Conservation (phyloP, 257 asterid genomes). For the Parsonsia alboflavescens region DNA sequence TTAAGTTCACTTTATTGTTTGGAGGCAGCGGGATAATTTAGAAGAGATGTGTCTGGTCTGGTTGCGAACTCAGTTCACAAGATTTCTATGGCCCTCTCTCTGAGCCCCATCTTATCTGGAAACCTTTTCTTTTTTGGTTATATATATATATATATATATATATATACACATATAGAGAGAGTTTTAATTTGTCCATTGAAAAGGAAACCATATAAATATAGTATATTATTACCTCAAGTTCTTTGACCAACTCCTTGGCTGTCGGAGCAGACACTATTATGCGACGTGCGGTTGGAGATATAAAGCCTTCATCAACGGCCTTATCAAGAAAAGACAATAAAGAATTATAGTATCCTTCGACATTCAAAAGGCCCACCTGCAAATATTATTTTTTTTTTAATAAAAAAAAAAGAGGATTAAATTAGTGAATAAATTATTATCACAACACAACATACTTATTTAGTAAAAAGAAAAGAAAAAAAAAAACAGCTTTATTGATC, state of each 20-base stretch:
- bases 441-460: neutral
- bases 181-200: neutral
- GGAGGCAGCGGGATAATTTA: too few species aligned
- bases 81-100: too few species aligned
- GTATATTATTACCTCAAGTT: slow-evolving; percentile 60
- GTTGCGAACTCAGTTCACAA: too few species aligned
- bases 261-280: slow-evolving; percentile 91
- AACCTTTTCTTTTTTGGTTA: too few species aligned
- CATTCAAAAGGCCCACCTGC: slow-evolving; percentile 94
- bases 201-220: neutral
- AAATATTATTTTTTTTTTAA: slow-evolving; percentile 8
- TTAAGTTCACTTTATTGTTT: too few species aligned
- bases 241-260: slow-evolving; percentile 58
- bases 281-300: slow-evolving; percentile 84
- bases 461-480: too few species aligned
- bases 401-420: slow-evolving; percentile 3
- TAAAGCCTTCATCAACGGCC: slow-evolving; percentile 98
- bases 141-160: too few species aligned
- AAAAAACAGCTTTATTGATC: slow-evolving; percentile 14
- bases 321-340: slow-evolving; percentile 53
- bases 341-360: slow-evolving; percentile 87
- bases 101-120: too few species aligned
- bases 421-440: neutral
- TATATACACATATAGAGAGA: too few species aligned
- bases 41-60: too few species aligned